Conservation (phyloP, 371 early-diverging fungal species). For the Phascolomyces articulosus region DNA sequence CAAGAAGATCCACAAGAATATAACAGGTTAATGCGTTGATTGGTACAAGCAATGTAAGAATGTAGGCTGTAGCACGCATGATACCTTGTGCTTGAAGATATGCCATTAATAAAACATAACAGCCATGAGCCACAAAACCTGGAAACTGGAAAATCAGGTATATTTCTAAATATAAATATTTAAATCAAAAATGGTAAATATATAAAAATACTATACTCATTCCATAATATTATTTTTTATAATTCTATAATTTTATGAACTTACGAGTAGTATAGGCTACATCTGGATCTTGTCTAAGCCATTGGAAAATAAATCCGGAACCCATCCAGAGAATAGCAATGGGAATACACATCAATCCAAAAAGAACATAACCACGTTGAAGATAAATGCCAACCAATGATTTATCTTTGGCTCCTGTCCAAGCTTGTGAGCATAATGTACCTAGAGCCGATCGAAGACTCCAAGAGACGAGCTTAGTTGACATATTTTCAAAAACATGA, state of each 20-base stretch:
- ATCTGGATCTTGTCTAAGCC: conserved; percentile 5
- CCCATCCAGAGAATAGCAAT: conserved; percentile 77
- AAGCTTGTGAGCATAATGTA: conserved; percentile 81
- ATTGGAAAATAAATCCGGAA: neutral
- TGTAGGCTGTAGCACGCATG: neutral
- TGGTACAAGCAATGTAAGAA: neutral
- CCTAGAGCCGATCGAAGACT: no score
- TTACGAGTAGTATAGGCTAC: neutral
- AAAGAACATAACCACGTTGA: conserved; percentile 78
- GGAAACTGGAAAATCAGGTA: neutral
- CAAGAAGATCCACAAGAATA: neutral
- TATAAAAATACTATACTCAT: no score
- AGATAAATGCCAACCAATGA: conserved; percentile 79
- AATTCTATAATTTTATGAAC: no score
- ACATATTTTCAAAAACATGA: no score
- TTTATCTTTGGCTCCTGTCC: conserved; percentile 73
- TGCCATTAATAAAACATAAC: neutral
- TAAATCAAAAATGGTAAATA: no score
- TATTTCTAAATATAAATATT: neutral
- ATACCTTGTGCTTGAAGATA: neutral
- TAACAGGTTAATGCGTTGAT: neutral
- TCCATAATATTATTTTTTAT: no score
- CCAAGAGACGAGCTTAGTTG: no score
- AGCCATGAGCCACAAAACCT: neutral
- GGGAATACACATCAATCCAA: conserved; percentile 65